phyloP scores from a whole-genome alignment of 2,329 filamentous ascomycete species.

The Aspergillus neoniger region DNA sequence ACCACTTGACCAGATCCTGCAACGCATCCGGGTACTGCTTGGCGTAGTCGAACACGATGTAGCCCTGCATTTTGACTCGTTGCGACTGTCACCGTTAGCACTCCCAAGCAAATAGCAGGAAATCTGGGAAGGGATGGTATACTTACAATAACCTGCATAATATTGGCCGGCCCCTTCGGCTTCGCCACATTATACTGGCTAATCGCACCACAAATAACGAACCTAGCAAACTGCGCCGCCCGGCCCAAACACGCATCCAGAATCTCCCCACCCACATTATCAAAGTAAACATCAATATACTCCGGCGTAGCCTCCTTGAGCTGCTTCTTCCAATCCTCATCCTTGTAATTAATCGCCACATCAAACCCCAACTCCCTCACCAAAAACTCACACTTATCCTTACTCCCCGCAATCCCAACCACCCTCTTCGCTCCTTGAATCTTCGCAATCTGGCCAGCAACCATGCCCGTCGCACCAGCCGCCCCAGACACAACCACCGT shows the following conservation, averaged over 20 bases:
- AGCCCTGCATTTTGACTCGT: constrained; percentile 63
- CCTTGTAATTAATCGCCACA: constrained; percentile 70
- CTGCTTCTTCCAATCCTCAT: constrained; percentile 59
- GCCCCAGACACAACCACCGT: constrained; percentile 77
- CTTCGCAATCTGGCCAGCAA: constrained; percentile 78
- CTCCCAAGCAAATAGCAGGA: not conserved
- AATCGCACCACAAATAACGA: constrained; percentile 72
- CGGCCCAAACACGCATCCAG: constrained; percentile 65
- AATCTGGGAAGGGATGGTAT: too few species aligned
- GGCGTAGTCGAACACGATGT: constrained; percentile 70
- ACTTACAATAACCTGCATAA: constrained; percentile 44
- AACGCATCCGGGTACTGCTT: constrained; percentile 60
- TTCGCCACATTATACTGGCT: constrained; percentile 66
- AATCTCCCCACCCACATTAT: constrained; percentile 73
- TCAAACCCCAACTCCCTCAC: constrained; percentile 67
- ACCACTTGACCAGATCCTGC: constrained; percentile 65
- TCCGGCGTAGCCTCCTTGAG: constrained; percentile 61
- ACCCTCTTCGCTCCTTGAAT: constrained; percentile 65
- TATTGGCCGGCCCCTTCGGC: constrained; percentile 58
- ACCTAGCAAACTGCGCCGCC: constrained; percentile 64
- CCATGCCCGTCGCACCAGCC: constrained; percentile 74
- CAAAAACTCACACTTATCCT: constrained; percentile 69
- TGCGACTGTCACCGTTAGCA: constrained; percentile 33
- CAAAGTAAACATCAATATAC: constrained; percentile 70
- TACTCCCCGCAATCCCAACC: constrained; percentile 65